Base-by-base conservation (phyloP, 2,329 filamentous ascomycete species). In the Claviceps sp. region DNA sequence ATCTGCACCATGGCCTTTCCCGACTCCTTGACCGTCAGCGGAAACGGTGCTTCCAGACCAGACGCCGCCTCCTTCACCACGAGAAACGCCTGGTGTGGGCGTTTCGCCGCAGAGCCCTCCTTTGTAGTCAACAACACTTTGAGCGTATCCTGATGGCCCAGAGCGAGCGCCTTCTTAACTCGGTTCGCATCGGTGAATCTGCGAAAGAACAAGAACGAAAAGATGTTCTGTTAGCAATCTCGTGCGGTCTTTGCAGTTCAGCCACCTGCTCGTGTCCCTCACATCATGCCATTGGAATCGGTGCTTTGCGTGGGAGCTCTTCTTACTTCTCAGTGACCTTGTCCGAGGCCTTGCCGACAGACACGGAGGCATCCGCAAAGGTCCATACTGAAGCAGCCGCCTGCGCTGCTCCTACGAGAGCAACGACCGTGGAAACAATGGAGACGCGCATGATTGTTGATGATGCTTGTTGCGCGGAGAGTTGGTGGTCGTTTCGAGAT, bases 61-160 rank as follows among this genome's bases (percentile, higher is more conserved):
- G 82, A 84, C 13, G 75, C 72, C 14, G 75, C 72, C 60, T 97
- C 89, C 60, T 80, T 83, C 53, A 98, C 70, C 16, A 93, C 76
- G 51, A 98, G 76, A 73, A 96, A 96, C 5, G 89, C 89, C 70
- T 98, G 93, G 70, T 98, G 93, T 60, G 93, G 88, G 58, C 86
- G 82, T 75, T 89, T 91, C 47, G 80, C 77, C 60, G 82, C 84
- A 69, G 82, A 82, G 64, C 79, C 83, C 63, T 95, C 88, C 65
- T 85, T 85, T 8, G 88, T 78, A 37, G 88, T 95, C 61, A 98
- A 72, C 58, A 82, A 70, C 58, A 98, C 72, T 73, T 93, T 95
- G 63, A 97, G 74, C 43, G 82, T 81, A 64, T 94, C 89, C 51
- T 78, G 67, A 51, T 76, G 69, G 56, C 81, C 79, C 56, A 97